Base-by-base conservation (phyloP, 1,139 yeast species). In the Chernovozyma sophiae-reginae region DNA sequence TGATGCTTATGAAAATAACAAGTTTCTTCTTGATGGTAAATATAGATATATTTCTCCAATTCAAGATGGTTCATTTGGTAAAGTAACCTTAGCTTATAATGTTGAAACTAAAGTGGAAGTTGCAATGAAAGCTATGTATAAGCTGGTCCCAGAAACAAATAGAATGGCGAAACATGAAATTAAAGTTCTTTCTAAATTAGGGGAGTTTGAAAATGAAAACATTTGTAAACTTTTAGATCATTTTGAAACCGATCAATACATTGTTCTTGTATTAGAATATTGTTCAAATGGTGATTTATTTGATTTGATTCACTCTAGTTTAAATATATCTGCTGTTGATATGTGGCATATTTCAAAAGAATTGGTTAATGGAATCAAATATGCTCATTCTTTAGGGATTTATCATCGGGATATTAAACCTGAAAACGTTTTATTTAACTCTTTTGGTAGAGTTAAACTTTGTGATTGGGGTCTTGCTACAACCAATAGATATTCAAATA, bases 381-480 rank as follows among this genome's bases (percentile, higher is more conserved):
- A 55, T 47, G 59, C 73, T 23, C 79, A 75, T 48, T 50, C 62
- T 4, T 53, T 53, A 36, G 71, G 73, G 2, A 57, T 75, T 23
- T 74, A 62, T 51, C 81, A 75, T 51, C 62, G 81, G 34, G 81
- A 75, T 52, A 57, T 75, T 32, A 75, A 75, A 50, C 80, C 80
- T 1, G 81, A 75, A 47, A 75, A 75, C 44, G 64, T 75, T 36
- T 57, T 75, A 40, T 57, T 74, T 39, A 60, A 58, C 38, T 55
- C 52, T 35, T 47, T 57, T 38, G 72, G 70, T 32, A 51, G 62
- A 37, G 64, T 72, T 40, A 74, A 74, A 55, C 52, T 75, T 37
- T 74, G 79, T 51, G 80, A 75, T 54, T 75, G 79, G 79, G 81
- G 81, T 4, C 62, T 75, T 42, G 66, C 79, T 22, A 72, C 79